These are phyloP conservation scores for Lyophyllum shimeji DNA, from an alignment of 768 basidiomycete genomes.

Conservation along the genomic window DNA sequence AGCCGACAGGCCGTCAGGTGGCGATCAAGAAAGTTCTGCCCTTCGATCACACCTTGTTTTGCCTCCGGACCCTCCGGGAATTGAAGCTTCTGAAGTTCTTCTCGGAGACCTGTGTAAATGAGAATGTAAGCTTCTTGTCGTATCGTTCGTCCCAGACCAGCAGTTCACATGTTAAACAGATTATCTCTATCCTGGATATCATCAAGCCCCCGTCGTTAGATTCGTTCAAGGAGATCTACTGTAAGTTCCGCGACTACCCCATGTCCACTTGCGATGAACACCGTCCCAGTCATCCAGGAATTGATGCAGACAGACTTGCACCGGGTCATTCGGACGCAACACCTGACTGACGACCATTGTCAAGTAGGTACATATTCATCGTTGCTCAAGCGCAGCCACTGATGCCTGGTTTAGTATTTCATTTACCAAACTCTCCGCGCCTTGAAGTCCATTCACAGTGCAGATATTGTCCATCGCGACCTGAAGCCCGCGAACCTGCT, in stretches of 20 bases:
- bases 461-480: slow-evolving; percentile 95
- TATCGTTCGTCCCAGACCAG: slow-evolving; percentile 1
- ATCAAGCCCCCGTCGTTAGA: slow-evolving; percentile 76
- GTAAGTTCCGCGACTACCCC: slow-evolving; percentile 33
- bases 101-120: slow-evolving; percentile 75
- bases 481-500: slow-evolving; percentile 96
- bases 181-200: slow-evolving; percentile 91
- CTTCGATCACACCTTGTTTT: slow-evolving; percentile 93
- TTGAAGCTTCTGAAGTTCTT: slow-evolving; percentile 88
- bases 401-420: slow-evolving; percentile 61
- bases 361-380: slow-evolving; percentile 47
- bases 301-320: slow-evolving; percentile 91
- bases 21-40: slow-evolving; percentile 96
- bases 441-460: slow-evolving; percentile 93
- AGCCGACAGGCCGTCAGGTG: slow-evolving; percentile 77
- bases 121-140: slow-evolving; percentile 57
- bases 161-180: slow-evolving; percentile 40
- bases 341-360: slow-evolving; percentile 88
- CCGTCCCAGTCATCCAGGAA: slow-evolving; percentile 69
- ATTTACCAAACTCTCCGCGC: slow-evolving; percentile 94
- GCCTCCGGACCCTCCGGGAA: slow-evolving; percentile 85
- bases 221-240: slow-evolving; percentile 86
- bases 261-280: slow-evolving; percentile 2
- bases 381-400: neutral
- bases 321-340: slow-evolving; percentile 87